phyloP scores from a whole-genome alignment of 1,139 yeast species.

The Suhomyces bribrorum region DNA sequence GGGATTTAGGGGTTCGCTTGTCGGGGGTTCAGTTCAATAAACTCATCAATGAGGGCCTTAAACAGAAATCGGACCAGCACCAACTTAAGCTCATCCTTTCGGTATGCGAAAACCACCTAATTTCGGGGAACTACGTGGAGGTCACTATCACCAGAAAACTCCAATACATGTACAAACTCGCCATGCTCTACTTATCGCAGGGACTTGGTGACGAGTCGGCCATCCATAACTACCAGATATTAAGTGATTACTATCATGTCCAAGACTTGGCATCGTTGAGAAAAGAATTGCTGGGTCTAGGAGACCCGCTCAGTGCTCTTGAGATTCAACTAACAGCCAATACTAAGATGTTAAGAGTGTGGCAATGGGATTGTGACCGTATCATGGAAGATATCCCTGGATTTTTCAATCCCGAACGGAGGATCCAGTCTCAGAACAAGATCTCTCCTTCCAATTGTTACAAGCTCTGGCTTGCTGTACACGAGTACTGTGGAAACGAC shows the following conservation, averaged over 20 bases:
- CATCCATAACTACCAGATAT: slow-evolving; percentile 20
- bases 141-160: slow-evolving; percentile 22
- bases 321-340: slow-evolving; percentile 11
- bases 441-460: slow-evolving; percentile 20
- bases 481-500: slow-evolving; percentile 20
- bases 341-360: slow-evolving; percentile 6
- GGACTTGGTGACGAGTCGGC: slow-evolving; percentile 18
- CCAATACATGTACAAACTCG: slow-evolving; percentile 29
- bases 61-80: slow-evolving; percentile 9
- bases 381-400: slow-evolving; percentile 21
- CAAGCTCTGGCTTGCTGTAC: slow-evolving; percentile 21
- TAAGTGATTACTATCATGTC: slow-evolving; percentile 34
- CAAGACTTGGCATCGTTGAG: slow-evolving; percentile 10
- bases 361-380: slow-evolving; percentile 12
- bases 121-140: slow-evolving; percentile 36
- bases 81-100: slow-evolving; percentile 22
- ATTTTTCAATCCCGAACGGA: slow-evolving; percentile 30
- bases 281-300: slow-evolving; percentile 13
- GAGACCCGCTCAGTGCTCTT: slow-evolving; percentile 12
- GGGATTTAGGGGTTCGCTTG: slow-evolving; percentile 14
- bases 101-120: slow-evolving; percentile 32
- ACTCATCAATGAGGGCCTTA: slow-evolving; percentile 19
- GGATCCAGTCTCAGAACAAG: slow-evolving; percentile 22
- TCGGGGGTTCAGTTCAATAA: slow-evolving; percentile 23
- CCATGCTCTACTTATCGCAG: slow-evolving; percentile 20